phyloP scores from a whole-genome alignment of 306 rosid species.

The Nissolia schottii region DNA sequence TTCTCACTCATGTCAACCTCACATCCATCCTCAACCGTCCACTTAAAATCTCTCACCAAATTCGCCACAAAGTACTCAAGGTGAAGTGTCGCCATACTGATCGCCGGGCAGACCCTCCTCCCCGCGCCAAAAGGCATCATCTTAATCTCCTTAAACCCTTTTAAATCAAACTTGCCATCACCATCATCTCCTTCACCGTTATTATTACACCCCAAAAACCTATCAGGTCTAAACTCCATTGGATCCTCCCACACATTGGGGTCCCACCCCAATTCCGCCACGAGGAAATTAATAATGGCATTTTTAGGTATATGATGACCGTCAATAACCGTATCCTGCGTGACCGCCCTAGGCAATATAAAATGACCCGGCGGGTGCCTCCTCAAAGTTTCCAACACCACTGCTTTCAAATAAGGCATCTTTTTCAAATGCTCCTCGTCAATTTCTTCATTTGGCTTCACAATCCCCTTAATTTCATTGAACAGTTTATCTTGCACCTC shows the following conservation, averaged over 20 bases:
- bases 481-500: conserved; percentile 39
- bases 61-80: conserved; percentile 50
- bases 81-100: conserved; percentile 40
- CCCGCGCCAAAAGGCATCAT: conserved; percentile 73
- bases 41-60: conserved; percentile 42
- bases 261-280: conserved; percentile 57
- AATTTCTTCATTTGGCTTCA: conserved; percentile 32
- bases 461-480: conserved; percentile 34
- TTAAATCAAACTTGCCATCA: conserved; percentile 36
- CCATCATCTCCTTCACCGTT: too few species aligned
- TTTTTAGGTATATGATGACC: conserved; percentile 47
- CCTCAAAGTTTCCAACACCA: conserved; percentile 43
- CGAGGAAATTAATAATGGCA: conserved; percentile 46
- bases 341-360: conserved; percentile 44
- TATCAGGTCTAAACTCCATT: conserved; percentile 55
- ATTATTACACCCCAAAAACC: conserved; percentile 37
- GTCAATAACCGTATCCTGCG: conserved; percentile 33
- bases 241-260: conserved; percentile 61
- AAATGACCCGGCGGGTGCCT: conserved; percentile 57
- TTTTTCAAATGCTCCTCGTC: conserved; percentile 40
- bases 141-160: conserved; percentile 42
- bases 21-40: conserved; percentile 37
- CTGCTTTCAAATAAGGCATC: conserved; percentile 51
- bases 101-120: conserved; percentile 52
- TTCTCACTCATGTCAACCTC: conserved; percentile 52